Conservation (phyloP, 495 filamentous ascomycete species). For the Hypoxylon lienhwacheense region DNA sequence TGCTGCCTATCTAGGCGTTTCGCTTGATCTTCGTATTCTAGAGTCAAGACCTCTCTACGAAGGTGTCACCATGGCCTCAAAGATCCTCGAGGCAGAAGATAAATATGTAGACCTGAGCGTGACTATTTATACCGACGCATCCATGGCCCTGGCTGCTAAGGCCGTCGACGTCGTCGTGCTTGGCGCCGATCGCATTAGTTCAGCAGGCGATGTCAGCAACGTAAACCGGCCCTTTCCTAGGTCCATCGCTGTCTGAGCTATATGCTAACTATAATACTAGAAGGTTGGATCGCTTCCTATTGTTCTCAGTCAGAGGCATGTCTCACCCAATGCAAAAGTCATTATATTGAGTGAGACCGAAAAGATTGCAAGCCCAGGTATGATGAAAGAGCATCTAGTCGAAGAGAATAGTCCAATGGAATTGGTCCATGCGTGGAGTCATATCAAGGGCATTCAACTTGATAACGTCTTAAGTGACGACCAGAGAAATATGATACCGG, state of each 20-base stretch:
- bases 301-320: slow-evolving; percentile 52
- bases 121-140: slow-evolving; percentile 63
- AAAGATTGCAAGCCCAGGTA: slow-evolving; percentile 57
- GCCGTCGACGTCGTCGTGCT: slow-evolving; percentile 58
- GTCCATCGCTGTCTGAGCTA: background rate
- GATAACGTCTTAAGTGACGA: slow-evolving; percentile 2
- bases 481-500: background rate
- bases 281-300: slow-evolving; percentile 66
- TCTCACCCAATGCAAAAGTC: slow-evolving; percentile 48
- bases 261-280: slow-evolving; percentile 19
- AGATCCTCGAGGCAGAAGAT: slow-evolving; percentile 44
- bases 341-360: slow-evolving; percentile 60
- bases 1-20: slow-evolving; percentile 16
- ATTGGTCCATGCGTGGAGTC: slow-evolving; percentile 52
- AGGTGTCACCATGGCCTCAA: slow-evolving; percentile 59
- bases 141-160: slow-evolving; percentile 53
- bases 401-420: slow-evolving; percentile 56
- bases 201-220: slow-evolving; percentile 61
- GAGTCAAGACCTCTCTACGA: slow-evolving; percentile 70
- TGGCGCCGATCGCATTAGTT: slow-evolving; percentile 64
- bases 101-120: slow-evolving; percentile 39
- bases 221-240: slow-evolving; percentile 3
- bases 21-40: slow-evolving; percentile 59
- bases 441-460: slow-evolving; percentile 25
- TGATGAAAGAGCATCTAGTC: slow-evolving; percentile 37